A percentile compares a stretch with the other conserved stretches of the same genome.
phyloP scores from a whole-genome alignment of 805 yeast genomes.

The Schwanniomyces occidentalis region DNA sequence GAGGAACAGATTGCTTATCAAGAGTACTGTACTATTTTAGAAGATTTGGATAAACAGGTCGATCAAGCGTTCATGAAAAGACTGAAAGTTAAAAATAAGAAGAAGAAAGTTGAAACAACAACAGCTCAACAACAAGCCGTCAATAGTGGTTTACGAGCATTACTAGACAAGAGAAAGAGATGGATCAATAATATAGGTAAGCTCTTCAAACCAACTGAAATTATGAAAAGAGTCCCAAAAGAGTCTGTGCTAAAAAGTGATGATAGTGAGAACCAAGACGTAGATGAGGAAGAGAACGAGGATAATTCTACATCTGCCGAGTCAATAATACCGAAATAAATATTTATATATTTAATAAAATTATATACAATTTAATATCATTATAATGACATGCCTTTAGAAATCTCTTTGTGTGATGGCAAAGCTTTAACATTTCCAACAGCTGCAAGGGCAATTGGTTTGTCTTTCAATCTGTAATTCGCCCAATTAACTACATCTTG shows the following conservation, averaged over 20 bases:
- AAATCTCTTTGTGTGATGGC: constrained; percentile 65
- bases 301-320: constrained; percentile 29
- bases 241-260: constrained; percentile 54
- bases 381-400: constrained; percentile 33
- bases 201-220: constrained; percentile 63
- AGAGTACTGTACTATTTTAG: constrained; percentile 85
- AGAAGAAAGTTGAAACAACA: constrained; percentile 38
- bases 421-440: constrained; percentile 76
- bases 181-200: constrained; percentile 93
- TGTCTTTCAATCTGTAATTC: constrained; percentile 69
- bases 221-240: constrained; percentile 75
- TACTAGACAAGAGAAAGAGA: constrained; percentile 80
- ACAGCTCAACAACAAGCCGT: constrained; percentile 65
- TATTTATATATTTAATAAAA: constrained; percentile 3
- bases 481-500: constrained; percentile 89
- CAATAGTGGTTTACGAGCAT: constrained; percentile 72
- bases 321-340: constrained; percentile 14
- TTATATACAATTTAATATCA: constrained; percentile 3
- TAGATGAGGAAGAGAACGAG: constrained; percentile 31
- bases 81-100: constrained; percentile 68
- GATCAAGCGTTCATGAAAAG: constrained; percentile 91
- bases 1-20: constrained; percentile 94
- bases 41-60: constrained; percentile 93
- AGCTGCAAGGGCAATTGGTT: constrained; percentile 89
- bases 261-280: constrained; percentile 32